Evolutionary conservation across 1,284 basidiomycete species (phyloP).

Genomic region (Fomitopsis pinicola): DNA sequence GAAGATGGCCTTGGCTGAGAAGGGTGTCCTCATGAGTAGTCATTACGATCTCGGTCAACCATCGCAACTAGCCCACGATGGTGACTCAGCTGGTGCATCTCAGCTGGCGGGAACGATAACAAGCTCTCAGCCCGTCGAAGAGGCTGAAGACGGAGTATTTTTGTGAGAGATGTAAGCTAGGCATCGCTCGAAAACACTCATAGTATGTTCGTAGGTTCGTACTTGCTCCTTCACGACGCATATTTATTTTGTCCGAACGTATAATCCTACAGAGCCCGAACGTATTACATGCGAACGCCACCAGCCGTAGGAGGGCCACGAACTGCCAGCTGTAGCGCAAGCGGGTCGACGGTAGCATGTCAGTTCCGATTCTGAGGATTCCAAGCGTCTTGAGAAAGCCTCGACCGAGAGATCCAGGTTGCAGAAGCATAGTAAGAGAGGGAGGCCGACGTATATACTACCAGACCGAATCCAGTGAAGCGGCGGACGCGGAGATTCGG

Average conservation of each 20-base stretch:
- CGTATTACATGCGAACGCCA: background rate
- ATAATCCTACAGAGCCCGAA: background rate
- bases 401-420: background rate
- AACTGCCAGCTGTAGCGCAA: too few relatives aligned
- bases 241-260: too few relatives aligned
- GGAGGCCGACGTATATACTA: background rate
- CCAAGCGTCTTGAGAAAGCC: too few relatives aligned
- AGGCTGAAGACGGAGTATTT: background rate
- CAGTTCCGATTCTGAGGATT: too few relatives aligned
- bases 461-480: background rate
- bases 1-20: slow-evolving; percentile 56
- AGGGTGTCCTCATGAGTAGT: slow-evolving; percentile 41
- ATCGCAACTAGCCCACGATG: background rate
- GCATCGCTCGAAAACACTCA: background rate
- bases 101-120: background rate
- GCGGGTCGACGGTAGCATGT: too few relatives aligned
- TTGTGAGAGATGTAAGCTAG: background rate
- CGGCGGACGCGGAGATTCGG: background rate
- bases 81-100: background rate
- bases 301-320: too few relatives aligned
- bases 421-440: background rate
- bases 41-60: slow-evolving; percentile 36
- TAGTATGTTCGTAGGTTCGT: background rate
- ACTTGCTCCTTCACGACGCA: background rate
- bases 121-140: background rate